A percentile compares a stretch with the other conserved stretches of the same genome.
Conservation (phyloP, 2,329 filamentous ascomycete genomes). For the Paraphaeosphaeria minitans region DNA sequence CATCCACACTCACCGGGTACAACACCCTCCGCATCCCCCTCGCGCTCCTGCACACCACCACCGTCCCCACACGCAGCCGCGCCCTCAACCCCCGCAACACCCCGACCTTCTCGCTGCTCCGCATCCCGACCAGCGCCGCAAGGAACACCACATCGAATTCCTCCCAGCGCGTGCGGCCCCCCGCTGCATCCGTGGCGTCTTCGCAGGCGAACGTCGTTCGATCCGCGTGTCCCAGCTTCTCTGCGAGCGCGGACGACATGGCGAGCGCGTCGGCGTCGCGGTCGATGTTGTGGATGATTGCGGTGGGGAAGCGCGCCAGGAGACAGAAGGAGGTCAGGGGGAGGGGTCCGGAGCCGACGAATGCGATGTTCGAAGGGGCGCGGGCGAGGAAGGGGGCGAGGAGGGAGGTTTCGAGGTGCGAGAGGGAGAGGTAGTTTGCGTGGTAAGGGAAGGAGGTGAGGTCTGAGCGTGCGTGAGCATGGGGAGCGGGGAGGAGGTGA, state of each 20-base stretch:
- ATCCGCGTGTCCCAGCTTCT: slow-evolving; percentile 34
- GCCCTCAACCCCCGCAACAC: slow-evolving; percentile 47
- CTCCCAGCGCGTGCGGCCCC: slow-evolving; percentile 28
- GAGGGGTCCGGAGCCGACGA: slow-evolving; percentile 58
- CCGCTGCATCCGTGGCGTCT: slow-evolving; percentile 26
- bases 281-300: slow-evolving; percentile 52
- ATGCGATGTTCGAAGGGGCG: slow-evolving; percentile 48
- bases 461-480: too few relatives aligned
- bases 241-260: slow-evolving; percentile 38
- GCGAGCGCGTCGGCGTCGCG: slow-evolving; percentile 44
- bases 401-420: slow-evolving; percentile 53
- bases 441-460: slow-evolving; percentile 56
- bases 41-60: slow-evolving; percentile 56
- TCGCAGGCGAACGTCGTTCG: slow-evolving; percentile 48
- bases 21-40: slow-evolving; percentile 52
- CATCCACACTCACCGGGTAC: slow-evolving; percentile 54
- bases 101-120: slow-evolving; percentile 49
- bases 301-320: slow-evolving; percentile 38
- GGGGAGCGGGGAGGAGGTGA: not conserved
- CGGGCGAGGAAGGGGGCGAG: slow-evolving; percentile 42
- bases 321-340: slow-evolving; percentile 57
- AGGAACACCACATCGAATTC: slow-evolving; percentile 56
- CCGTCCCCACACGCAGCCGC: slow-evolving; percentile 49
- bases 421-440: slow-evolving; percentile 56
- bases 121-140: slow-evolving; percentile 56